Evolutionary conservation across 1,284 basidiomycete genomes (phyloP).

Genomic region (Ceratobasidium sp.): DNA sequence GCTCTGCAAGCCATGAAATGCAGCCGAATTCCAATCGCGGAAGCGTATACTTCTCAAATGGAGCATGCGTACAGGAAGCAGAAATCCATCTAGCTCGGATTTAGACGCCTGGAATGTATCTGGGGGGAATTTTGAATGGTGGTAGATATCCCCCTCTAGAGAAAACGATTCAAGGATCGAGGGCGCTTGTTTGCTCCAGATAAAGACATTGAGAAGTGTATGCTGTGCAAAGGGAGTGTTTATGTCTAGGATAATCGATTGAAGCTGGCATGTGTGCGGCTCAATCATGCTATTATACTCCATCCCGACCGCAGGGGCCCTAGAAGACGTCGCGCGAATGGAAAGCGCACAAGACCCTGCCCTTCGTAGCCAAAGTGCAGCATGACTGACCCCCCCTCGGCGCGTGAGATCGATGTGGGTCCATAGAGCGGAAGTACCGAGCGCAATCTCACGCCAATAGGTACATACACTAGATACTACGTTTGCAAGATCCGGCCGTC

Average conservation of each 20-base stretch:
- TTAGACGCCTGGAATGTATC: neutral
- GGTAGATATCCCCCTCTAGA: neutral
- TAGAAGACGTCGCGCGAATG: neutral
- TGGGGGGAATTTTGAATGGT: neutral
- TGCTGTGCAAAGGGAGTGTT: neutral
- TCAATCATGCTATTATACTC: neutral
- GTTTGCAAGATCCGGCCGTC: neutral
- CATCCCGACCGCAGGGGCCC: too few species aligned
- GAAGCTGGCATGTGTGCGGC: neutral
- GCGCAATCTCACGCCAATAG: neutral
- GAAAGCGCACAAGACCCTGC: too few species aligned
- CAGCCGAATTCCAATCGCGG: neutral
- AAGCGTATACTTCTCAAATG: neutral
- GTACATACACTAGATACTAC: neutral
- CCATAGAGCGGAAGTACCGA: neutral
- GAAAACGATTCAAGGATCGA: neutral
- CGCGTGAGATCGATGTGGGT: slow-evolving; percentile 9
- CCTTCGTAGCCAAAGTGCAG: too few species aligned
- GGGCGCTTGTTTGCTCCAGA: neutral
- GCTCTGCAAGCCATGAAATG: neutral
- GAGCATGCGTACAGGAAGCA: neutral
- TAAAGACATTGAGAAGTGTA: neutral
- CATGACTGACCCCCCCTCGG: too few species aligned
- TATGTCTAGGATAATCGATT: neutral
- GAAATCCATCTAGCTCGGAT: neutral